phyloP scores from a whole-genome alignment of 1,284 basidiomycete genomes.

The Ustilago crameri region DNA sequence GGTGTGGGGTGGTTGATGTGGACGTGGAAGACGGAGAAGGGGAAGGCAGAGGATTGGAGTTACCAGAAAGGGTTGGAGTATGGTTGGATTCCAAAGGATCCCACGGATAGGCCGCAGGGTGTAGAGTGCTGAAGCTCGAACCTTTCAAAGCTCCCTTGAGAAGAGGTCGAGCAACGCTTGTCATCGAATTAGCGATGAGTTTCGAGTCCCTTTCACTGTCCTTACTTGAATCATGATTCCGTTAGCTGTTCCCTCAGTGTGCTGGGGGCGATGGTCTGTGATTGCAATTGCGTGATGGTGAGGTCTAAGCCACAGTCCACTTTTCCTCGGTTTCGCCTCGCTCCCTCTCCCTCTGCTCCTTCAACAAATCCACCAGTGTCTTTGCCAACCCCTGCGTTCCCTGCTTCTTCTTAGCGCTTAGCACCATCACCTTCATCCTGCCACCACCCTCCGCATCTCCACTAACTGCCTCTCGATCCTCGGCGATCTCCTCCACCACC shows the following conservation, averaged over 20 bases:
- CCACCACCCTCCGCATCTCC: neutral
- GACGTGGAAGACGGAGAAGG: slow-evolving; percentile 78
- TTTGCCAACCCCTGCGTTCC: slow-evolving; percentile 37
- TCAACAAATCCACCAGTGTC: slow-evolving; percentile 34
- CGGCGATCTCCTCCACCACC: slow-evolving; percentile 15
- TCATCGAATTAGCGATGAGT: too few species aligned
- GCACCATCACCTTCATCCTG: slow-evolving; percentile 30
- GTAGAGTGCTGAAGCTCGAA: slow-evolving; percentile 19
- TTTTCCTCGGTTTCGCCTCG: neutral
- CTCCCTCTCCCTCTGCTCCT: slow-evolving; percentile 9
- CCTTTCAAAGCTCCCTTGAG: slow-evolving; percentile 9
- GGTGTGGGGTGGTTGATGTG: slow-evolving; percentile 82
- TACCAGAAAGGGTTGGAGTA: slow-evolving; percentile 65
- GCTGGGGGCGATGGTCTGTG: too few species aligned
- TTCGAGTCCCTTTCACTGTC: slow-evolving; percentile 12
- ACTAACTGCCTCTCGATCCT: slow-evolving; percentile 13
- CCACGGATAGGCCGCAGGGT: slow-evolving; percentile 39
- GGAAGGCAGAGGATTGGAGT: slow-evolving; percentile 64
- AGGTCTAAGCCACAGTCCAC: neutral
- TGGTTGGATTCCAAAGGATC: slow-evolving; percentile 61
- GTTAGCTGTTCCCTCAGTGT: neutral
- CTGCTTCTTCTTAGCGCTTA: slow-evolving; percentile 49
- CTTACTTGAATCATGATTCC: too few species aligned
- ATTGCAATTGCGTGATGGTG: too few species aligned
- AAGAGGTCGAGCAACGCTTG: slow-evolving; percentile 9